phyloP scores from a whole-genome alignment of 169 alveolate genomes.

The Cryptosporidium parvum region DNA sequence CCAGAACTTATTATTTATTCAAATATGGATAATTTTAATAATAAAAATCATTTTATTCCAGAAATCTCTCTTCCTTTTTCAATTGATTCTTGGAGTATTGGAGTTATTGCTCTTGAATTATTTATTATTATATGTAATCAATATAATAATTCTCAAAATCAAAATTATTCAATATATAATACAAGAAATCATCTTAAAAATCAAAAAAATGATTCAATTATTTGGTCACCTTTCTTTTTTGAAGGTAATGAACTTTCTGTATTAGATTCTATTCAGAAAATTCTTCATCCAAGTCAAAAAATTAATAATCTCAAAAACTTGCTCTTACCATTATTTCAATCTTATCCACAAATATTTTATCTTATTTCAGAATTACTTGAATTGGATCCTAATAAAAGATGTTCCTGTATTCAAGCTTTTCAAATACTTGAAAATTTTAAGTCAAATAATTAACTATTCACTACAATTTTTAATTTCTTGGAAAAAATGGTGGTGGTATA shows the following conservation, averaged over 20 bases:
- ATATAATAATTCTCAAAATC: background rate
- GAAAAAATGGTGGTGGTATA: conserved; percentile 72
- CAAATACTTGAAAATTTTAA: conserved; percentile 1
- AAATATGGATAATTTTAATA: background rate
- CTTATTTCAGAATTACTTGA: conserved; percentile 56
- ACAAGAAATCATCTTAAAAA: conserved; percentile 16
- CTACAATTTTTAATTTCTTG: conserved; percentile 23
- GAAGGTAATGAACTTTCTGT: conserved; percentile 72
- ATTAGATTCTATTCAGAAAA: conserved; percentile 23
- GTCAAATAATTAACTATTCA: too few relatives aligned
- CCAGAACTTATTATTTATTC: conserved; percentile 45
- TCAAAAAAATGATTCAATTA: background rate
- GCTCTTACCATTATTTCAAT: conserved; percentile 35
- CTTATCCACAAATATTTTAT: conserved; percentile 48
- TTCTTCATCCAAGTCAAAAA: conserved; percentile 27
- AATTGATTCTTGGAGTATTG: conserved; percentile 69
- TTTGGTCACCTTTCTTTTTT: conserved; percentile 63
- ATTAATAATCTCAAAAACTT: conserved; percentile 21
- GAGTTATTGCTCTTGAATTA: conserved; percentile 50
- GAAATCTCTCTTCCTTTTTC: conserved; percentile 45
- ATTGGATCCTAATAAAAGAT: conserved; percentile 66
- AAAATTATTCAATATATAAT: background rate
- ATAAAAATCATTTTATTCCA: background rate
- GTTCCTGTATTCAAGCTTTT: conserved; percentile 47
- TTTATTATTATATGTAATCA: conserved; percentile 36